A percentile compares a stretch with the other conserved stretches of the same genome.
Evolutionary conservation across 306 rosid genomes (phyloP).

Genomic region (Styphnolobium japonicum): DNA sequence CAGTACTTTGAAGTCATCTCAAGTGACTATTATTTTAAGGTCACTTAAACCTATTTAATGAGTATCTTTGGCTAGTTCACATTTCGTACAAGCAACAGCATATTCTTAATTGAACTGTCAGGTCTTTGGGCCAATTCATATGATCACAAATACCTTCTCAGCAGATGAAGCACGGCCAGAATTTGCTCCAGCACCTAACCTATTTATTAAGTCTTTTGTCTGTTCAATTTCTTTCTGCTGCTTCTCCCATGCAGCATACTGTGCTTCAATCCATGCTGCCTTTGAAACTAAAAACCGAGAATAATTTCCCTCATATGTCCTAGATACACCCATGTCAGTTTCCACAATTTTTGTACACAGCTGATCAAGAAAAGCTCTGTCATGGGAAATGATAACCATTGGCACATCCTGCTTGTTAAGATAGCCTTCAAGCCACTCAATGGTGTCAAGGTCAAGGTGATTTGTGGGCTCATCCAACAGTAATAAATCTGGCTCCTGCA

Average conservation of each 20-base stretch:
- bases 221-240: slow-evolving; percentile 98
- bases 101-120: slow-evolving; percentile 3
- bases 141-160: slow-evolving; percentile 63
- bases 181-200: slow-evolving; percentile 96
- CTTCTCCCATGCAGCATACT: slow-evolving; percentile 96
- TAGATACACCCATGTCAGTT: slow-evolving; percentile 92
- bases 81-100: slow-evolving; percentile 7
- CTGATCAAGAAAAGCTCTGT: slow-evolving; percentile 96
- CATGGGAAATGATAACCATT: slow-evolving; percentile 97
- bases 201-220: slow-evolving; percentile 69
- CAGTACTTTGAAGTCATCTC: not conserved
- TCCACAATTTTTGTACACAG: slow-evolving; percentile 98
- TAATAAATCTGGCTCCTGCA: slow-evolving; percentile 92
- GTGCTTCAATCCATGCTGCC: slow-evolving; percentile 88
- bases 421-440: slow-evolving; percentile 96
- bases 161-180: slow-evolving; percentile 98
- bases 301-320: slow-evolving; percentile 86
- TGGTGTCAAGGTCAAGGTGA: slow-evolving; percentile 97
- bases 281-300: slow-evolving; percentile 70
- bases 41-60: slow-evolving; percentile 1
- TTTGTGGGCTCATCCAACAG: slow-evolving; percentile 95
- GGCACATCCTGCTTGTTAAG: slow-evolving; percentile 92
- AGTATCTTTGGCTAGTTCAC: not conserved
- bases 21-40: not conserved
- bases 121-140: not conserved